These are phyloP conservation scores for Pleurotus tuoliensis DNA, from an alignment of 768 basidiomycete species.

Conservation along the genomic window DNA sequence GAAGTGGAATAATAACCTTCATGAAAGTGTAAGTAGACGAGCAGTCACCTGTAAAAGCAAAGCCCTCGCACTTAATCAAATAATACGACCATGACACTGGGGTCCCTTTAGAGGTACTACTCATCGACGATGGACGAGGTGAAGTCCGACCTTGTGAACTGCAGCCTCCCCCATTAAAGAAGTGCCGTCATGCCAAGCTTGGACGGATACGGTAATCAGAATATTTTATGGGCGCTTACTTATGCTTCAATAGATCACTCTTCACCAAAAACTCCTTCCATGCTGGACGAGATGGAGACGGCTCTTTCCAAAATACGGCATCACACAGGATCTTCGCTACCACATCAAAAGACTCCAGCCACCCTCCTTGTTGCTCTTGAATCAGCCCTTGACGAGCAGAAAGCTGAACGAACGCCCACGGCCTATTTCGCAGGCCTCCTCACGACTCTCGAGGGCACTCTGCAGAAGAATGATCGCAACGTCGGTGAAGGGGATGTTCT, in stretches of 20 bases:
- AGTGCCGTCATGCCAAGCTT: background rate
- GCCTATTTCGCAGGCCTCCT: constrained; percentile 94
- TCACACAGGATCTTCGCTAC: constrained; percentile 74
- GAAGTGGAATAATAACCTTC: constrained; percentile 68
- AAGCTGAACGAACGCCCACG: constrained; percentile 65
- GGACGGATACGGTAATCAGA: background rate
- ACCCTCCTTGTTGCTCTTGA: constrained; percentile 83
- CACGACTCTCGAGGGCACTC: constrained; percentile 76
- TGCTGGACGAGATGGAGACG: constrained; percentile 45
- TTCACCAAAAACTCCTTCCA: background rate
- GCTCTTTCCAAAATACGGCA: constrained; percentile 83
- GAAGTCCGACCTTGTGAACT: background rate
- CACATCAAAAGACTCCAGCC: constrained; percentile 88
- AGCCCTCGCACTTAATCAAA: constrained; percentile 50
- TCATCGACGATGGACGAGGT: background rate
- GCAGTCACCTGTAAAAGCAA: background rate
- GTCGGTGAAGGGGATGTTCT: constrained; percentile 69
- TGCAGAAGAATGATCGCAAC: constrained; percentile 53
- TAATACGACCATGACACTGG: constrained; percentile 62
- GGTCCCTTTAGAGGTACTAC: constrained; percentile 32
- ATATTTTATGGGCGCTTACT: constrained; percentile 1
- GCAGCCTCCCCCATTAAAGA: background rate
- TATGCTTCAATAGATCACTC: no score
- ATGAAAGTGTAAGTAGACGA: background rate
- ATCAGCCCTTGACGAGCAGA: constrained; percentile 68